A percentile compares a stretch with the other conserved stretches of the same genome.
Conservation (phyloP, 257 asterid species). For the Lycium barbarum region DNA sequence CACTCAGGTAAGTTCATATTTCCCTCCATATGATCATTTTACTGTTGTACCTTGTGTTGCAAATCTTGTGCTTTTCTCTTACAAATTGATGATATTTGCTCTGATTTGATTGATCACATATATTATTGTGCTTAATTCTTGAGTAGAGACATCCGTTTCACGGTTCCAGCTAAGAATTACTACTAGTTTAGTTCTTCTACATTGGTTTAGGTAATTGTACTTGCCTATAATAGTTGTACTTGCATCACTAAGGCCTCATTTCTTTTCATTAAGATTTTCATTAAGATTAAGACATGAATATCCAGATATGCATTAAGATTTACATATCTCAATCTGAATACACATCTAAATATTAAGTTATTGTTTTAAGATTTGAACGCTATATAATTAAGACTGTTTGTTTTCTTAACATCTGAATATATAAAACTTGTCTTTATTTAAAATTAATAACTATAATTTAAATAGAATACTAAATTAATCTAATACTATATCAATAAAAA, state of each 20-base stretch:
- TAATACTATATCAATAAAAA: too few relatives aligned
- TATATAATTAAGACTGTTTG: too few relatives aligned
- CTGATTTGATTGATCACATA: neutral
- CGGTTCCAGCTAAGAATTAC: neutral
- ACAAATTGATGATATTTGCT: neutral
- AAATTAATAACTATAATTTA: too few relatives aligned
- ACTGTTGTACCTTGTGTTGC: neutral
- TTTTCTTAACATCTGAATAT: too few relatives aligned
- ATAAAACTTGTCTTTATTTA: too few relatives aligned
- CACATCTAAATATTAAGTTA: too few relatives aligned
- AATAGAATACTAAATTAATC: too few relatives aligned
- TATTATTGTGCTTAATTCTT: neutral
- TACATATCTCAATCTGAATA: too few relatives aligned
- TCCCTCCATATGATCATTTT: neutral
- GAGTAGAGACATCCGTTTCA: neutral
- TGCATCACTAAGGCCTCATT: neutral
- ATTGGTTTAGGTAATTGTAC: neutral
- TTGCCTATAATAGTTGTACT: neutral
- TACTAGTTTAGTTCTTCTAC: neutral
- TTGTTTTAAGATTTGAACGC: too few relatives aligned
- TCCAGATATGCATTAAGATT: too few relatives aligned
- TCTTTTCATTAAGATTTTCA: too few relatives aligned
- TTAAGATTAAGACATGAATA: too few relatives aligned
- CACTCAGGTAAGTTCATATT: conserved; percentile 50
- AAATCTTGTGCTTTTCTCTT: neutral